phyloP scores from a whole-genome alignment of 1,284 basidiomycete genomes.

The Rhizoctonia solani region DNA sequence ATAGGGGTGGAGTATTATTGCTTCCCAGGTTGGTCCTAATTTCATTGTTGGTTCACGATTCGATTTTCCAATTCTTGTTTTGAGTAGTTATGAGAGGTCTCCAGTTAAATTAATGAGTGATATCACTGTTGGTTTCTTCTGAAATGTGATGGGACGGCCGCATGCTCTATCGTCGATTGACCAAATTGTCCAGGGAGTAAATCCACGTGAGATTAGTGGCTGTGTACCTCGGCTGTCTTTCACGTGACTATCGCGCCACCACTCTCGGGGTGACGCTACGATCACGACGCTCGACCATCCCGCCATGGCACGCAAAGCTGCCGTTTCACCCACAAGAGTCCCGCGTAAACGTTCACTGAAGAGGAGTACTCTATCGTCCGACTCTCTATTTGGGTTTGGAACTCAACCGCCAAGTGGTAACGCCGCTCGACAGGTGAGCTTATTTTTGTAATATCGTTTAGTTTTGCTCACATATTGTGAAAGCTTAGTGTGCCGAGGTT shows the following conservation, averaged over 20 bases:
- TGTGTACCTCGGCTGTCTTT: background rate
- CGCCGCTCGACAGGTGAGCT: slow-evolving; percentile 16
- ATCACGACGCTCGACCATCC: background rate
- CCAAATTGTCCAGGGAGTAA: too few relatives aligned
- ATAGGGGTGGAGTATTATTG: too few relatives aligned
- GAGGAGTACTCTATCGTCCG: slow-evolving; percentile 20
- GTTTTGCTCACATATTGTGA: background rate
- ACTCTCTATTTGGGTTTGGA: slow-evolving; percentile 23
- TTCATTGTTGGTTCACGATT: too few relatives aligned
- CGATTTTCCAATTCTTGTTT: too few relatives aligned
- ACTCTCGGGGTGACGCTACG: too few relatives aligned
- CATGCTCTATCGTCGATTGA: too few relatives aligned
- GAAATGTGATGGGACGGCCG: too few relatives aligned
- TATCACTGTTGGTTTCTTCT: too few relatives aligned
- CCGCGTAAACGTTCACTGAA: slow-evolving; percentile 15
- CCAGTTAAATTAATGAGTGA: too few relatives aligned
- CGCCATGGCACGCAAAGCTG: slow-evolving; percentile 18
- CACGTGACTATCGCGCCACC: slow-evolving; percentile 34
- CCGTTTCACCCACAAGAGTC: background rate
- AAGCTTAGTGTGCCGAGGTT: slow-evolving; percentile 30
- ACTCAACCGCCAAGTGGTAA: background rate
- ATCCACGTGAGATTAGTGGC: background rate
- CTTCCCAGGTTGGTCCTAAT: too few relatives aligned
- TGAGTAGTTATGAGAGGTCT: too few relatives aligned
- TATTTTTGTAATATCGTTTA: background rate